Base-by-base conservation (phyloP, 176 grass and related monocot genomes). In the Panicum miliaceum region DNA sequence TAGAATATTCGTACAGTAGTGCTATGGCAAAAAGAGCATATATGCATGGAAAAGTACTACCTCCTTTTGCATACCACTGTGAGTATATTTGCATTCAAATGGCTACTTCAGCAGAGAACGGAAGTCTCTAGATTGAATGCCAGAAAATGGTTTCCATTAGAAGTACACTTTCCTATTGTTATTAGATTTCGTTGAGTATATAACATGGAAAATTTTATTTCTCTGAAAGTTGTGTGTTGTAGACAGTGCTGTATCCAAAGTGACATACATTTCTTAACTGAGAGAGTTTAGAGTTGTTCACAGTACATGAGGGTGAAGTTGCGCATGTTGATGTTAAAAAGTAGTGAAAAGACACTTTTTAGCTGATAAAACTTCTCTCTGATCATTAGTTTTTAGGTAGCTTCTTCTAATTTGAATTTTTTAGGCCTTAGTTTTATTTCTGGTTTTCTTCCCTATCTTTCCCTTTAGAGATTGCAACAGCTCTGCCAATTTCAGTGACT, bases 371-470 rank as follows among this genome's bases (percentile, higher is more conserved):
- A 67, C 76, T 47, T 79, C 10, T 64, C 10, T 29, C 22, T 75
- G 41, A 29, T 20, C 37, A 3, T 46, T 86, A 42, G 12, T 23
- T 82, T 76, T 84, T 68, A 13, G 7, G 19, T 46, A 41, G 41
- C 18, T 75, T 81, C 2, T 69, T 75, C 43, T 62, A 56, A 23
- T 85, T 73, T 81, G 32, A 75, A 69, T 43, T 40, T 38, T 48
- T 8, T 26, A 56, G 42, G 45, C 1, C 42, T n/a, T 20, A 60
- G 12, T 42, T 69, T 75, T 15, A 18, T 79, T 34, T 6, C 8
- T 20, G 51, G 12, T 42, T 69, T 75, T 15, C 23, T 79, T 34
- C 8, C 8, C 16, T 73, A 37, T n/a, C 35, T 82, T 59, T 56
- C 59, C 37, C 32, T 38, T 5, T 74, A 12, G 52, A 62, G 25